Evolutionary conservation across 805 yeast species (phyloP).

Genomic region (Lipomyces oligophaga): DNA sequence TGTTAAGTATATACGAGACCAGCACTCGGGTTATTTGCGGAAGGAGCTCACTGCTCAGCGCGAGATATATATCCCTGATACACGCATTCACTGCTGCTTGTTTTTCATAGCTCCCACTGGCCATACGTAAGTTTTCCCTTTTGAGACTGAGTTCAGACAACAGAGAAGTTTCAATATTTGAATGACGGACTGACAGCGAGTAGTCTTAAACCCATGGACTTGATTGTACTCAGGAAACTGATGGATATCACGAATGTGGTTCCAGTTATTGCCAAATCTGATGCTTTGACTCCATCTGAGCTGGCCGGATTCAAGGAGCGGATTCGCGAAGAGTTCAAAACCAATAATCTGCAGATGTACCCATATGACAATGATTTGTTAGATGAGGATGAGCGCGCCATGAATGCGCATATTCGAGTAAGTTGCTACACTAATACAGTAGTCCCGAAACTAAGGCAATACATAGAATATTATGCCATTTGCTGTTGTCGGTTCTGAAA

Average conservation of each 20-base stretch:
- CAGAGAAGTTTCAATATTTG: neutral
- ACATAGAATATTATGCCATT: slow-evolving; percentile 57
- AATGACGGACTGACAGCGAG: neutral
- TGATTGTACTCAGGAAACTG: slow-evolving; percentile 75
- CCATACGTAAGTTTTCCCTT: slow-evolving; percentile 36
- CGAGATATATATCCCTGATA: slow-evolving; percentile 66
- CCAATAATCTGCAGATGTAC: slow-evolving; percentile 70
- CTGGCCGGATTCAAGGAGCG: slow-evolving; percentile 69
- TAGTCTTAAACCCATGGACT: slow-evolving; percentile 80
- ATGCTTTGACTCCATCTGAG: slow-evolving; percentile 81
- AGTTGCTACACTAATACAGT: slow-evolving; percentile 53
- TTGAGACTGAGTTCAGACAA: neutral
- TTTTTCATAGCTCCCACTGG: slow-evolving; percentile 89
- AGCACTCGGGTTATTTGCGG: slow-evolving; percentile 87
- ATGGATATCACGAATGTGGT: slow-evolving; percentile 89
- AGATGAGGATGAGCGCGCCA: slow-evolving; percentile 42
- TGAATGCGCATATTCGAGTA: slow-evolving; percentile 56
- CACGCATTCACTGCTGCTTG: slow-evolving; percentile 89
- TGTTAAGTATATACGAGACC: slow-evolving; percentile 77
- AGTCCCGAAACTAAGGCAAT: neutral
- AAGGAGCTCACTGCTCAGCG: slow-evolving; percentile 83
- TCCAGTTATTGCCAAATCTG: slow-evolving; percentile 93
- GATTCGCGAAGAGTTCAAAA: slow-evolving; percentile 64
- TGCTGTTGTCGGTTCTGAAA: slow-evolving; percentile 90
- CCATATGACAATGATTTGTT: slow-evolving; percentile 63